phyloP scores from a whole-genome alignment of 1,284 basidiomycete species.

The Melampsora larici-populina region DNA sequence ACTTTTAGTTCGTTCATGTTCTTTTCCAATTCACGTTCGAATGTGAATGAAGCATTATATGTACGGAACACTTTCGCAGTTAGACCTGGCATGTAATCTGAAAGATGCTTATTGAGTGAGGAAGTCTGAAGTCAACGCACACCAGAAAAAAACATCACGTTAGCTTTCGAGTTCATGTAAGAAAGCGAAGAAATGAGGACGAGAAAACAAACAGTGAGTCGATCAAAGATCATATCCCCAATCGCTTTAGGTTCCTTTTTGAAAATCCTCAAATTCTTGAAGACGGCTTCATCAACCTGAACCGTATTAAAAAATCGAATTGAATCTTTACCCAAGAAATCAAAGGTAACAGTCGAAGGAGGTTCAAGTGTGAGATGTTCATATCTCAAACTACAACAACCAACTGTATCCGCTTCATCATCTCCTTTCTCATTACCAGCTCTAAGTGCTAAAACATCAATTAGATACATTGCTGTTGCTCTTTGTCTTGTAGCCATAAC shows the following conservation, averaged over 20 bases:
- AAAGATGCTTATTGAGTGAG: conserved; percentile 81
- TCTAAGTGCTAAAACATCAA: conserved; percentile 88
- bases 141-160: background rate
- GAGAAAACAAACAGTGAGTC: conserved; percentile 54
- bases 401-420: conserved; percentile 94
- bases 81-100: conserved; percentile 87
- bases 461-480: conserved; percentile 95
- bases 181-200: background rate
- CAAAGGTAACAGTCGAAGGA: conserved; percentile 78
- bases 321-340: conserved; percentile 96
- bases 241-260: conserved; percentile 82
- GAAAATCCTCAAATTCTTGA: conserved; percentile 85
- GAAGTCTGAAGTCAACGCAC: conserved; percentile 63
- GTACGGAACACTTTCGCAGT: conserved; percentile 99
- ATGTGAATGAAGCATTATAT: conserved; percentile 91
- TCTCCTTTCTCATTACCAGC: conserved; percentile 98
- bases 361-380: conserved; percentile 88
- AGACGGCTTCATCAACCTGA: conserved; percentile 77
- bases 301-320: conserved; percentile 92
- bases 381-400: conserved; percentile 90
- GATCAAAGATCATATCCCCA: conserved; percentile 87
- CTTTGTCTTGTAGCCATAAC: conserved; percentile 88
- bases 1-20: conserved; percentile 58
- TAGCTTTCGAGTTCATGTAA: background rate
- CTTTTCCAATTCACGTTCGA: conserved; percentile 79